A percentile compares a stretch with the other conserved stretches of the same genome.
Evolutionary conservation across 768 basidiomycete species (phyloP).

Genomic region (Zangia roseola): DNA sequence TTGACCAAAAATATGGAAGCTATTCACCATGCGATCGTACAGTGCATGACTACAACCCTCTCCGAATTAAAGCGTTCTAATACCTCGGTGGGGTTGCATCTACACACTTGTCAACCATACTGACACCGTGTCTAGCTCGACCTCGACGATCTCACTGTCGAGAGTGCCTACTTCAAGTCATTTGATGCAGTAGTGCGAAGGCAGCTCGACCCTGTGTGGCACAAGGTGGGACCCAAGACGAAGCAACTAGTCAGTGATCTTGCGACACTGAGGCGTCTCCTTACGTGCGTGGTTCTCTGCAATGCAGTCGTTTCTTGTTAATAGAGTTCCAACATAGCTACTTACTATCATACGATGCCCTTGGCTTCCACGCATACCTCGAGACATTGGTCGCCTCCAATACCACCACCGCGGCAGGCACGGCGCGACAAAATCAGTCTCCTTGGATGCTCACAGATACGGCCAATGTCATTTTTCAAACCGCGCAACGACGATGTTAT

Average conservation of each 20-base stretch:
- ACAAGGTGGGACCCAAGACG: slow-evolving; percentile 90
- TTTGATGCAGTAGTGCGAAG: slow-evolving; percentile 87
- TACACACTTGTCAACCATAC: neutral
- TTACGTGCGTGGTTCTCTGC: slow-evolving; percentile 53
- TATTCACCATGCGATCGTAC: slow-evolving; percentile 88
- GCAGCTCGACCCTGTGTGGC: slow-evolving; percentile 94
- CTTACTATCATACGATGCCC: slow-evolving; percentile 85
- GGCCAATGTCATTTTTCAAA: slow-evolving; percentile 80
- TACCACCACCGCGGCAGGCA: slow-evolving; percentile 47
- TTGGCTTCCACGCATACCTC: slow-evolving; percentile 88
- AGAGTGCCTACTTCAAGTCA: slow-evolving; percentile 91
- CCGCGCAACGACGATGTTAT: slow-evolving; percentile 82
- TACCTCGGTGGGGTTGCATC: slow-evolving; percentile 47
- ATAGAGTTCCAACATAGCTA: slow-evolving; percentile 36
- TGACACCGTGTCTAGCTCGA: slow-evolving; percentile 62
- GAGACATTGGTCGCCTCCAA: slow-evolving; percentile 80
- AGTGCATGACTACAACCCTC: slow-evolving; percentile 91
- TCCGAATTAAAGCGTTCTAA: slow-evolving; percentile 89
- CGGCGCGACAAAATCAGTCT: slow-evolving; percentile 62
- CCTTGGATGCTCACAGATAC: slow-evolving; percentile 94
- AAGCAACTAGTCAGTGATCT: slow-evolving; percentile 91
- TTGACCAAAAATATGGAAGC: slow-evolving; percentile 87
- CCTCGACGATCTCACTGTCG: slow-evolving; percentile 87
- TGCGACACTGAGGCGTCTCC: slow-evolving; percentile 76
- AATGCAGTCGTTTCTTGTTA: neutral